These are phyloP conservation scores for Pichia sp. DNA, from an alignment of 1,139 yeast species.

Conservation along the genomic window DNA sequence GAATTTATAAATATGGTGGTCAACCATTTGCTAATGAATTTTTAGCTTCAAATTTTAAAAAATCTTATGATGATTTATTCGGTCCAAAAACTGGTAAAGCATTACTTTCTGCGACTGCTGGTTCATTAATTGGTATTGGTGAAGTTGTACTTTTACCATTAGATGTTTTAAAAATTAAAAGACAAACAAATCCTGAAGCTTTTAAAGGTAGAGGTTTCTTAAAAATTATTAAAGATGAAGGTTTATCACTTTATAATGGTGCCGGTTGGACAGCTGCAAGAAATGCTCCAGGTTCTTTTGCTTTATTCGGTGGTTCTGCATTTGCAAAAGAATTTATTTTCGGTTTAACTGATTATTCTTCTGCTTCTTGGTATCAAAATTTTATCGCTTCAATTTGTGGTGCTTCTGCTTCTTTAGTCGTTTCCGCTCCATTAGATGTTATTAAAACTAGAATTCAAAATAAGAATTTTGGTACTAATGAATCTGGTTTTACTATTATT, in stretches of 20 bases:
- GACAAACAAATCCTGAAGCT: conserved; percentile 98
- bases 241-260: conserved; percentile 81
- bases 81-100: conserved; percentile 98
- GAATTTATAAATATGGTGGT: conserved; percentile 98
- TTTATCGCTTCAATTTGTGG: conserved; percentile 95
- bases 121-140: conserved; percentile 95
- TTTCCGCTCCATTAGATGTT: conserved; percentile 96
- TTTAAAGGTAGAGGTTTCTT: conserved; percentile 96
- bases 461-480: conserved; percentile 91
- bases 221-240: conserved; percentile 82
- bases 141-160: conserved; percentile 93
- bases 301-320: conserved; percentile 96
- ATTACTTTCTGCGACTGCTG: conserved; percentile 92
- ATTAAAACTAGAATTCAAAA: conserved; percentile 98
- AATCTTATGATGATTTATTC: conserved; percentile 63
- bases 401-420: conserved; percentile 94
- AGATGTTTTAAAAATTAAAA: conserved; percentile 94
- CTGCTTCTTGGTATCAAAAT: conserved; percentile 94
- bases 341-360: conserved; percentile 76
- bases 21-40: conserved; percentile 98
- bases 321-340: conserved; percentile 95
- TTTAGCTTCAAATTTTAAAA: conserved; percentile 67
- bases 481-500: conserved; percentile 85
- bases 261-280: conserved; percentile 99
- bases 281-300: conserved; percentile 98